Evolutionary conservation across 176 grass and related monocot genomes (phyloP), one percentile per base, ranked within the genome.

Genomic region (Panicum miliaceum): DNA sequence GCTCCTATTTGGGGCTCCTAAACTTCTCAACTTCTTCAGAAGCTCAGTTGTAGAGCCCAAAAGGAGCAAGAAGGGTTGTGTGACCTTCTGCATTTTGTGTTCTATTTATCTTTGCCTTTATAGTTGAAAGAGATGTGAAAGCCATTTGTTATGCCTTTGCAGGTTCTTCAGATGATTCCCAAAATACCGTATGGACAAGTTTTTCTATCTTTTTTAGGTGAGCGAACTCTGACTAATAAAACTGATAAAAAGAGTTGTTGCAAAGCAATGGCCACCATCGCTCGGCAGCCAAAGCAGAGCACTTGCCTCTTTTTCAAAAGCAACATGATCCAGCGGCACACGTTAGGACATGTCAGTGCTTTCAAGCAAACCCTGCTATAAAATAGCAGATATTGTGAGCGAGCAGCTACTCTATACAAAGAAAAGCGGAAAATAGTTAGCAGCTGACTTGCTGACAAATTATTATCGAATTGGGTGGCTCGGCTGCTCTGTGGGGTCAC

Each of bases 191-290:
- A 15, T 53, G 27, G 22, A 5, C 20, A 52, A 37, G 20, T 36
- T 52, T 80, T 37, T 36, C 14, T n/a, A 3, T 12, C 8, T 25
- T 16, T 37, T 81, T 27, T 81, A 84, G 82, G 59, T 84, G 71
- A 84, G 6, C 71, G n/a, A 76, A 84, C 27, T 84, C 58, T 65
- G 71, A 75, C 59, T 37, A 37, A 53, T 53, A 15, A 12, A 14
- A n/a, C 41, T 37, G 45, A 73, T 22, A 7, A 74, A 84, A 75
- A 52, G 60, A 68, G 76, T 84, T 40, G 40, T 74, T 61, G 82
- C 76, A 69, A 89, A 89, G 82, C 62, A 89, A 14, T 85, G 82
- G 87, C 61, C 53, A 19, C 32, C 32, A 16, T 69, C 20, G 51
- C 76, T 42, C 20, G 62, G 51, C 50, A 37, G 13, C 34, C 77